These are phyloP conservation scores for Chrysosporium queenslandicum DNA, from an alignment of 2,329 filamentous ascomycete genomes.

Conservation along the genomic window DNA sequence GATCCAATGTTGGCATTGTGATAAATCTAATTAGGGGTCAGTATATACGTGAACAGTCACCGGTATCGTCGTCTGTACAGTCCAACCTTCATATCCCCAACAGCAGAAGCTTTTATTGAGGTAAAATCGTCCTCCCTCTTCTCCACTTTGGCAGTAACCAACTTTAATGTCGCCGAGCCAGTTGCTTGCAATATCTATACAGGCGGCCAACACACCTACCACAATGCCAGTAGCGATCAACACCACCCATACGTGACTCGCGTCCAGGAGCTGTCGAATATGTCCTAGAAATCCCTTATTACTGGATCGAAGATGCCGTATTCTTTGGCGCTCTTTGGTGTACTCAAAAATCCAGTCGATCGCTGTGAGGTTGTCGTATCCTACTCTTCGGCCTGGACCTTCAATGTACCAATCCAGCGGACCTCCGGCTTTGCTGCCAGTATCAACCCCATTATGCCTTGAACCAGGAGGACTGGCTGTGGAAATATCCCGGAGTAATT, in stretches of 20 bases:
- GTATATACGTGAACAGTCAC: slow-evolving; percentile 14
- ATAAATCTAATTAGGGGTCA: slow-evolving; percentile 43
- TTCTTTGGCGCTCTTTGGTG: slow-evolving; percentile 82
- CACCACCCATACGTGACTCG: slow-evolving; percentile 84
- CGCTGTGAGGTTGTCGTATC: slow-evolving; percentile 90
- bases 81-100: slow-evolving; percentile 64
- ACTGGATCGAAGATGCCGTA: slow-evolving; percentile 63
- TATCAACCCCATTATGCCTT: slow-evolving; percentile 21
- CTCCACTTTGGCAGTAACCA: slow-evolving; percentile 69
- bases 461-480: slow-evolving; percentile 20
- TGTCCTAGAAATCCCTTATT: slow-evolving; percentile 63
- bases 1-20: slow-evolving; percentile 77
- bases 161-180: slow-evolving; percentile 91
- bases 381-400: slow-evolving; percentile 77
- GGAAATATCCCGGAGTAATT: slow-evolving; percentile 19
- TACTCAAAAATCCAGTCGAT: slow-evolving; percentile 99
- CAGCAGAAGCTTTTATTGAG: slow-evolving; percentile 88
- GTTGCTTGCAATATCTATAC: slow-evolving; percentile 80
- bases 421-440: slow-evolving; percentile 33
- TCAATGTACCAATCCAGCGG: slow-evolving; percentile 75
- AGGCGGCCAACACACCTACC: slow-evolving; percentile 73
- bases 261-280: slow-evolving; percentile 63
- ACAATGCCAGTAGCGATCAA: slow-evolving; percentile 75
- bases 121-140: slow-evolving; percentile 79
- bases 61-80: not conserved